Evolutionary conservation across 768 basidiomycete genomes (phyloP).

Genomic region (Lepiota subincarnata): DNA sequence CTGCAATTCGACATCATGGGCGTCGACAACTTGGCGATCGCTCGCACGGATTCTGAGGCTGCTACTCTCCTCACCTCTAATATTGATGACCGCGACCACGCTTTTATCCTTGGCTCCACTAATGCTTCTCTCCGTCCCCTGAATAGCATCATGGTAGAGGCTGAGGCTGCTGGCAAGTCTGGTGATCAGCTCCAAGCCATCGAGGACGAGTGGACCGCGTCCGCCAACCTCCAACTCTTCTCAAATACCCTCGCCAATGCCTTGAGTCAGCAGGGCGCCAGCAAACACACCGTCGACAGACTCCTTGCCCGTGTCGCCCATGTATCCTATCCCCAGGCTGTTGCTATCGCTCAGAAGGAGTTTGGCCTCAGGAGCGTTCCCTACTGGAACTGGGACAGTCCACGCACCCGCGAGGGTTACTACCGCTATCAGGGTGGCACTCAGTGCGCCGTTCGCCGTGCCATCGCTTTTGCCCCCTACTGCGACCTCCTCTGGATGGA

Average conservation of each 20-base stretch:
- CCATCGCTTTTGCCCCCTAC: conserved; percentile 90
- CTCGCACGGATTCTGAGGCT: conserved; percentile 96
- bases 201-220: conserved; percentile 81
- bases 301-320: conserved; percentile 64
- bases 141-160: conserved; percentile 77
- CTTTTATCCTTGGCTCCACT: conserved; percentile 92
- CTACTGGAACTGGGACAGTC: conserved; percentile 94
- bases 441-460: conserved; percentile 88
- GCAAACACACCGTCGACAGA: conserved; percentile 45
- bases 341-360: conserved; percentile 72
- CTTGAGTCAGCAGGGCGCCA: conserved; percentile 53
- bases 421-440: conserved; percentile 98
- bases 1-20: conserved; percentile 99
- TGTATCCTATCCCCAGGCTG: conserved; percentile 64
- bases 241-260: conserved; percentile 68
- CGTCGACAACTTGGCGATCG: conserved; percentile 88
- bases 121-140: conserved; percentile 69
- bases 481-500: conserved; percentile 95
- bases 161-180: conserved; percentile 74
- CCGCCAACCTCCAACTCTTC: conserved; percentile 81
- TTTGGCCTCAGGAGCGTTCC: conserved; percentile 73
- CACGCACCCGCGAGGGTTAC: conserved; percentile 92
- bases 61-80: conserved; percentile 96
- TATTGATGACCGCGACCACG: conserved; percentile 95
- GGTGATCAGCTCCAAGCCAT: conserved; percentile 81